Evolutionary conservation across 2,329 filamentous ascomycete genomes (phyloP).

Genomic region (Cercospora sojina): DNA sequence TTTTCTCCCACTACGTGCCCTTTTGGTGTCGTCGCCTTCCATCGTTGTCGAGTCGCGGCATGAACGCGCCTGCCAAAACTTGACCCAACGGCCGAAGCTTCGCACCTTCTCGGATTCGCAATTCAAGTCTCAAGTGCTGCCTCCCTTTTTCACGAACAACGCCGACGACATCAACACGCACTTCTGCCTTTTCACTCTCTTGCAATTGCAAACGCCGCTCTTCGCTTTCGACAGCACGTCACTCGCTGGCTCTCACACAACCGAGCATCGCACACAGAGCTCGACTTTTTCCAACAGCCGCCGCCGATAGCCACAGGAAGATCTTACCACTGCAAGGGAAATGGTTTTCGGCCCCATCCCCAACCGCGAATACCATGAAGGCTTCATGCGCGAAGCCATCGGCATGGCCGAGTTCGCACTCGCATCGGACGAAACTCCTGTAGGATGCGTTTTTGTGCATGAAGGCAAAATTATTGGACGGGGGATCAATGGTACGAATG

Average conservation of each 20-base stretch:
- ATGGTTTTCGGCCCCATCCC: constrained; percentile 39
- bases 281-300: background rate
- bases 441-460: constrained; percentile 91
- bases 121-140: background rate
- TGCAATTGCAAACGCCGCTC: background rate
- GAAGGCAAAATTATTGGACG: constrained; percentile 74
- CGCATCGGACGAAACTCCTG: constrained; percentile 84
- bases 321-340: background rate
- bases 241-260: background rate
- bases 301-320: background rate
- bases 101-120: constrained; percentile 3
- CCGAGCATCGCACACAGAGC: background rate
- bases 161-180: background rate
- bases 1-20: background rate
- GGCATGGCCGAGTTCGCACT: constrained; percentile 88
- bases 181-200: background rate
- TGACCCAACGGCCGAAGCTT: background rate
- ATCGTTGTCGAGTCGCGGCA: background rate
- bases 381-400: constrained; percentile 82
- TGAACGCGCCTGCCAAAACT: background rate
- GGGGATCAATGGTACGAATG: constrained; percentile 97
- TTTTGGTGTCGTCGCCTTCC: background rate
- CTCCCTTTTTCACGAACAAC: background rate
- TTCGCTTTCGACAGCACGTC: background rate
- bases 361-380: constrained; percentile 52